Evolutionary conservation across 1,284 basidiomycete species (phyloP), one percentile per base, ranked within the genome.

Genomic region (Pisolithus thermaeus): DNA sequence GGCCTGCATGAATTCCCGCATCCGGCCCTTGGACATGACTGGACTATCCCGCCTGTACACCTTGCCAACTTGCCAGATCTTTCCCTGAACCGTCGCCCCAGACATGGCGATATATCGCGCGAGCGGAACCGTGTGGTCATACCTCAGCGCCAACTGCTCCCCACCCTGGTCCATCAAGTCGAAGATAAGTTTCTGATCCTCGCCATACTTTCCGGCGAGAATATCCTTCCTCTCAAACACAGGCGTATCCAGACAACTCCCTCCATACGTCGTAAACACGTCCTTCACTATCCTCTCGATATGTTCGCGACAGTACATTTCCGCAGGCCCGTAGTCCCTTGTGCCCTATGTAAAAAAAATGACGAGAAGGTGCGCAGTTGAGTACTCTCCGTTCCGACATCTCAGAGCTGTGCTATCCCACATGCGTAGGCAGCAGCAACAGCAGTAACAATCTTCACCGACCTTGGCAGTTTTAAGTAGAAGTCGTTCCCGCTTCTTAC

Each of bases 111-210:
- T 78, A 70, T 95, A 97, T 40, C 96, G 77, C 14, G 96, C 96
- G 50, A 99, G 88, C 5, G 96, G 96, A 18, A 99, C 95, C 22
- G 96, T 99, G 63, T 99, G 85, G 68, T 99, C 96, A 66, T 99
- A 99, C 52, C 96, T 78, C 59, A 99, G 73, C 20, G 91, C 91
- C 58, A 97, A 89, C 61, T 98, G 83, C 70, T 99, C 97, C 23
- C 97, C 96, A n/a, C 96, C 97, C 69, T 99, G 97, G 70, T 99
- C 97, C 76, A 89, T 85, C 49, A 99, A 79, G 71, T 99, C 96
- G 70, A 97, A 99, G 61, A 99, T 99, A 62, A 99, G 85, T 72
- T 99, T 99, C 46, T 87, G 83, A 69, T 99, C 96, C 72, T 99
- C 97, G 52, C 93, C 94, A 61, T 97, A 97, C 73, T 98, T 99